phyloP scores from a whole-genome alignment of 164 flowering plant species.

The Tetracentron sinense region DNA sequence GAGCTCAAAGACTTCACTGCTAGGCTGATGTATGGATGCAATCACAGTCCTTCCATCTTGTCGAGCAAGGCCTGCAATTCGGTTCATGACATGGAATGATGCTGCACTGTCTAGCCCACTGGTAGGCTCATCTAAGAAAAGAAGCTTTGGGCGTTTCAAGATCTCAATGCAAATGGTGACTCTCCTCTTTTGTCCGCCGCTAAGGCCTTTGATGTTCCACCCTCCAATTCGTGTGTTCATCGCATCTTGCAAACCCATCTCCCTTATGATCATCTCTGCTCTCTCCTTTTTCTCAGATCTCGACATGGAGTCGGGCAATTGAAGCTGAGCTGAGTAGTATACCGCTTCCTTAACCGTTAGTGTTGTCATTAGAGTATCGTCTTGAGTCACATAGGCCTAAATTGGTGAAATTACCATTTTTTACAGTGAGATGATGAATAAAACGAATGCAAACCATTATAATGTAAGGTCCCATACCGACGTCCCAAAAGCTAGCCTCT shows the following conservation, averaged over 20 bases:
- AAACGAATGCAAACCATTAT: too few species aligned
- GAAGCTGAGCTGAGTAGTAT: too few species aligned
- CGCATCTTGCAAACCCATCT: constrained; percentile 59
- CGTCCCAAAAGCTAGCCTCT: constrained; percentile 59
- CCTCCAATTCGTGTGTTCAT: constrained; percentile 57
- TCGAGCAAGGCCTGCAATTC: constrained; percentile 26
- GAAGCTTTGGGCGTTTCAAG: constrained; percentile 45
- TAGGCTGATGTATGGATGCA: constrained; percentile 74
- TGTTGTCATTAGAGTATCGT: constrained; percentile 43
- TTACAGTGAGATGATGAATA: too few species aligned
- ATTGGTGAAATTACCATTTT: too few species aligned
- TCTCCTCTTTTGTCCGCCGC: constrained; percentile 62
- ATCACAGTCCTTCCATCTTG: constrained; percentile 46
- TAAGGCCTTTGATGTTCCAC: constrained; percentile 46
- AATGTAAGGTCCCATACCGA: constrained; percentile 27
- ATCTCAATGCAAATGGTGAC: constrained; percentile 59
- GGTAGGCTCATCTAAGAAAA: constrained; percentile 71
- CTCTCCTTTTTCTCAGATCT: constrained; percentile 32
- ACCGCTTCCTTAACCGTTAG: constrained; percentile 56
- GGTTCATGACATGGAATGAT: constrained; percentile 45
- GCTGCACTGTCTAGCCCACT: constrained; percentile 75
- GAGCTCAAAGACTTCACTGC: constrained; percentile 55
- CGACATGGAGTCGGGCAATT: constrained; percentile 49
- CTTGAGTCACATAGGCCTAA: constrained; percentile 69
- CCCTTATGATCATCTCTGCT: constrained; percentile 45